A percentile compares a stretch with the other conserved stretches of the same genome.
These are phyloP conservation scores for Graphium sp. DNA, from an alignment of 2,329 filamentous ascomycete genomes.

Conservation along the genomic window DNA sequence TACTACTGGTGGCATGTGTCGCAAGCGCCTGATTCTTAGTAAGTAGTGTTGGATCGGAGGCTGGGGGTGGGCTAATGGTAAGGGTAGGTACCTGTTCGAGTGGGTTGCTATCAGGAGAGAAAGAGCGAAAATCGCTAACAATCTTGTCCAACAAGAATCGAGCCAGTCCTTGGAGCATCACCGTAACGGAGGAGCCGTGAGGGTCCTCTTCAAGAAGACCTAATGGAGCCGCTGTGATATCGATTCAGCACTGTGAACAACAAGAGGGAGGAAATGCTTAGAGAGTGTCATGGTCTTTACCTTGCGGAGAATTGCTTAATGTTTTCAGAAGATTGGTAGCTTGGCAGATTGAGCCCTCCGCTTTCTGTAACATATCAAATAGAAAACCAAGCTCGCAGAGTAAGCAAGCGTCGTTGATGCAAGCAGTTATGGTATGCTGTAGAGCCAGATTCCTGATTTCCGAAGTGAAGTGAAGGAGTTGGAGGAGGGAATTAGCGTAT, in stretches of 20 bases:
- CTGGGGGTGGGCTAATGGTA: too few species aligned
- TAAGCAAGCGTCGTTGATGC: constrained; percentile 67
- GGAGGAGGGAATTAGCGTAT: constrained; percentile 82
- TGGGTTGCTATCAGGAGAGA: constrained; percentile 34
- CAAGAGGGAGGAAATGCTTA: too few species aligned
- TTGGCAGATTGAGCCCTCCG: constrained; percentile 83
- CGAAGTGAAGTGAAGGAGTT: constrained; percentile 83
- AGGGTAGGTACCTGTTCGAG: constrained; percentile 46
- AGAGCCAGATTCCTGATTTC: constrained; percentile 75
- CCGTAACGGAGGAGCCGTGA: constrained; percentile 54
- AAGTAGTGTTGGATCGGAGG: too few species aligned
- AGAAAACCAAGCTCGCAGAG: constrained; percentile 90
- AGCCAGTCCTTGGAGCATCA: constrained; percentile 73
- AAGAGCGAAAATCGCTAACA: constrained; percentile 55
- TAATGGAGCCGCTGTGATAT: constrained; percentile 45
- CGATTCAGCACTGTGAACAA: too few species aligned
- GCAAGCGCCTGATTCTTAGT: constrained; percentile 40
- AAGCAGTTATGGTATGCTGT: constrained; percentile 74
- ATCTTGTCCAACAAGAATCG: constrained; percentile 76
- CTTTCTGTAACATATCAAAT: constrained; percentile 97
- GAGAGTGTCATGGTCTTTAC: too few species aligned
- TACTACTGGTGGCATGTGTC: constrained; percentile 54
- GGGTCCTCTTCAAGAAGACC: constrained; percentile 75
- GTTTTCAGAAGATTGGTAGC: constrained; percentile 89
- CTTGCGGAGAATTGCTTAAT: constrained; percentile 67